phyloP scores from a whole-genome alignment of 352 stramenopile genomes.

The Pythium brassicae region DNA sequence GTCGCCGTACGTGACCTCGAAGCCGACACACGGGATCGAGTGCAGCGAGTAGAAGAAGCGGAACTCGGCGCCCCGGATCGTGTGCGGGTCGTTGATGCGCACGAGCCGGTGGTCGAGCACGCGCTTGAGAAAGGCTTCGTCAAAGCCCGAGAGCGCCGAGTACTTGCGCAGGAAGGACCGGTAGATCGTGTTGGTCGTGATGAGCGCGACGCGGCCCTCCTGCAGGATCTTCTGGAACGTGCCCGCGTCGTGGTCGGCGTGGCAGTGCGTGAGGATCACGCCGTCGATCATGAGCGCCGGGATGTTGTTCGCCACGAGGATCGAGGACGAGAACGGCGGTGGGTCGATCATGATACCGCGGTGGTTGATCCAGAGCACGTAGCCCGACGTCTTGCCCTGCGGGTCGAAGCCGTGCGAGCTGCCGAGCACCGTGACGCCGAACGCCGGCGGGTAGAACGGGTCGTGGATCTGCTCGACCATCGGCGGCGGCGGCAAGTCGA shows the following conservation, averaged over 20 bases:
- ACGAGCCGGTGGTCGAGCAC: constrained; percentile 90
- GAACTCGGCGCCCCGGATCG: constrained; percentile 93
- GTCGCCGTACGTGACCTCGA: constrained; percentile 91
- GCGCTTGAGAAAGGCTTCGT: constrained; percentile 86
- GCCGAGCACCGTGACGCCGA: constrained; percentile 94
- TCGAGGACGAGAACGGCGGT: constrained; percentile 87
- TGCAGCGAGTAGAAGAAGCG: constrained; percentile 96
- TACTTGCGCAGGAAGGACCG: constrained; percentile 97
- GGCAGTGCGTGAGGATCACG: constrained; percentile 96
- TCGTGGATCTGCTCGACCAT: constrained; percentile 35
- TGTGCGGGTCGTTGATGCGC: constrained; percentile 92
- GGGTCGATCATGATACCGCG: constrained; percentile 97
- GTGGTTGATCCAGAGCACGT: constrained; percentile 97
- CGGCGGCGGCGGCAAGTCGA: constrained; percentile 46
- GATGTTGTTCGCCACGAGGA: constrained; percentile 85
- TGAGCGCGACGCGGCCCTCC: constrained; percentile 91
- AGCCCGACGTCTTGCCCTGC: constrained; percentile 91
- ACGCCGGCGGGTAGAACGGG: constrained; percentile 92
- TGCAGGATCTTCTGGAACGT: constrained; percentile 97
- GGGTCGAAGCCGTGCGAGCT: constrained; percentile 96
- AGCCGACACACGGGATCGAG: constrained; percentile 94
- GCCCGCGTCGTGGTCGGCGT: constrained; percentile 95
- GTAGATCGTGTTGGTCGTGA: constrained; percentile 96
- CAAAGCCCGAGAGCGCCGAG: constrained; percentile 91
- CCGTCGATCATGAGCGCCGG: constrained; percentile 92